Evolutionary conservation across 371 early-diverging fungal genomes (phyloP), one percentile per base, ranked within the genome.

Genomic region (Rhizopus sp.): DNA sequence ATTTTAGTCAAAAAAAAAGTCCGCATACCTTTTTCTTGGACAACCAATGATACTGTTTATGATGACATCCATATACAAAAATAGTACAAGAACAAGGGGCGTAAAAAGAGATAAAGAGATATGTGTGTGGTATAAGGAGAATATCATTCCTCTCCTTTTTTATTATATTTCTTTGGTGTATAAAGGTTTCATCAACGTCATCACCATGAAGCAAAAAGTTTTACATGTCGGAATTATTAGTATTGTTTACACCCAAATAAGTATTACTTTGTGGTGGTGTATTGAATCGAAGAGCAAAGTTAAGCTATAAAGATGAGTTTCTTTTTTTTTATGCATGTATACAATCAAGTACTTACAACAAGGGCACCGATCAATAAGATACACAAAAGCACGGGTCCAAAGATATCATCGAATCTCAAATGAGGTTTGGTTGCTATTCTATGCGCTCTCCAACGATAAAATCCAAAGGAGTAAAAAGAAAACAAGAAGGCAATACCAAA

Each of bases 401-500:
- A 71, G 7, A 81, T 49, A 64, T 85, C 86, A 57, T 83, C 85
- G 51, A 83, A 88, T 64, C 86, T 64, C 65, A 81, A 42, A 53
- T 68, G 55, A 57, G 80, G 73, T 64, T 80, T 66, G 60, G 71
- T 58, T 73, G 73, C 48, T 29, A 78, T 78, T 44, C 72, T 72
- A 34, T 62, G 60, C 4, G 93, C 94, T 50, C 98, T 83, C 90
- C 93, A 98, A 58, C 92, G 83, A 81, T 88, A 96, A 49, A 93
- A 78, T 53, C 81, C 84, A 52, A 93, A 82, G 4, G 94, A 88
- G 67, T 95, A 95, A 23, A 92, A 60, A 57, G 90, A 78, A 57
- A 93, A 80, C 15, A 81, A 65, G 60, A 91, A 70, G 31, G 90
- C 68, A 35, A 94, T 85, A 34, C 83, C 62, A n/a, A 89, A 88